Evolutionary conservation across 2,329 filamentous ascomycete genomes (phyloP).

Genomic region (Nothopassalora personata): DNA sequence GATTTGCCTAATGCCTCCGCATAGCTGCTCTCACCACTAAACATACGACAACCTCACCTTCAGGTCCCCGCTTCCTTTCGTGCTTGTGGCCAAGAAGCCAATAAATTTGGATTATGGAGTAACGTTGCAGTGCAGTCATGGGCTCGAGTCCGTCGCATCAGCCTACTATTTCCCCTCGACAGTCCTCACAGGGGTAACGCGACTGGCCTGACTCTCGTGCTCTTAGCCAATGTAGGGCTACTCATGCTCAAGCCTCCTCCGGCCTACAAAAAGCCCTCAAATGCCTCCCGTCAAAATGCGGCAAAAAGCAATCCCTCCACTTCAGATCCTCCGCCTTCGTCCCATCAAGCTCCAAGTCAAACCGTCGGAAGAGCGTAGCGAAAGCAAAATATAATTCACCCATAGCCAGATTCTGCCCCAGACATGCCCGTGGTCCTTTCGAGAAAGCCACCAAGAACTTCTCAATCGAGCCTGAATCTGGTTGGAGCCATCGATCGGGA

Average conservation of each 20-base stretch:
- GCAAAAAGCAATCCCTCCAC: conserved; percentile 18
- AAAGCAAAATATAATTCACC: conserved; percentile 15
- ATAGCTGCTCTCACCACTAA: too few species aligned
- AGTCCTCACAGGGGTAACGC: too few species aligned
- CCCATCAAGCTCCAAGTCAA: conserved; percentile 12
- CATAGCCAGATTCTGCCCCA: conserved; percentile 14
- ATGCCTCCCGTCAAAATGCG: conserved; percentile 9
- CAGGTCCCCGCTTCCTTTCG: too few species aligned
- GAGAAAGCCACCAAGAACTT: conserved; percentile 15
- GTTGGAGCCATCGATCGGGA: conserved; percentile 45
- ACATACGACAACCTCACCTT: too few species aligned
- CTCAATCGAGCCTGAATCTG: conserved; percentile 3
- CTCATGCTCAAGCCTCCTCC: neutral
- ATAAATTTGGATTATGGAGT: too few species aligned
- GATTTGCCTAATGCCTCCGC: too few species aligned
- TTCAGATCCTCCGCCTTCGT: conserved; percentile 7
- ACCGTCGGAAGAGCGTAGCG: conserved; percentile 10
- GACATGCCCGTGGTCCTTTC: conserved; percentile 10
- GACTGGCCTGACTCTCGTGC: too few species aligned
- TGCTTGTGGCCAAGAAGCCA: too few species aligned
- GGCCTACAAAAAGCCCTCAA: conserved; percentile 12
- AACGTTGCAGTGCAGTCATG: too few species aligned
- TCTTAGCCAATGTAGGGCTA: too few species aligned
- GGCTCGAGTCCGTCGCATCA: too few species aligned
- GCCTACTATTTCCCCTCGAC: too few species aligned